Evolutionary conservation across 140 eudicot species (phyloP), one percentile per base, ranked within the genome.

Genomic region (Senecio squalidus): DNA sequence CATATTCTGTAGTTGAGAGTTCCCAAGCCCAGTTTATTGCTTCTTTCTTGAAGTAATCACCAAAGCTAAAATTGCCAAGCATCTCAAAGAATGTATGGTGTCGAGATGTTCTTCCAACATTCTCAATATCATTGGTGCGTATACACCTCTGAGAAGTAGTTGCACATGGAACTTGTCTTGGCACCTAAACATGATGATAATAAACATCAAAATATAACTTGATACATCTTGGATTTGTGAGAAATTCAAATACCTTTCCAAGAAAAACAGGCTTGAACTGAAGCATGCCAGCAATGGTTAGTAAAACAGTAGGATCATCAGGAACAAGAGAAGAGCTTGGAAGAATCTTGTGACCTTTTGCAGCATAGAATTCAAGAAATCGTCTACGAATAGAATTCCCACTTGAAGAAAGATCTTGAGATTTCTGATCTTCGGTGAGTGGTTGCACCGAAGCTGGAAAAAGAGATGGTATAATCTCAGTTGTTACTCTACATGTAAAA

Each of bases 21-120:
- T 92, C 98, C 98, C 98, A 92, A 8, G 98, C 98, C 98, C 98
- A 92, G 55, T 69, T 82, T 21, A 92, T 84, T 31, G 96, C 95
- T 59, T 87, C 98, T 41, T 75, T 85, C 82, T 92, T 92, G 76
- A 92, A 92, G 77, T 92, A 92, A 80, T 92, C 98, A 67, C 98
- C 98, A 74, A 92, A 92, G 64, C 96, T 92, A 53, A 92, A 92
- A 68, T 92, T 92, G 48, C 95, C 98, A 62, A 87, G 92, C 98
- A 92, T 92, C 66, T 86, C 96, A 81, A 92, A 92, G 64, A 92
- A 81, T 4, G 98, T 92, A 28, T 92, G 98, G 64, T 92, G 98
- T 29, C 98, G 79, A 43, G 96, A 74, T 38, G 96, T 92, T 65
- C 79, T 79, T 7, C 98, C 98, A 29, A 92, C 98, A 63, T 92